phyloP scores from a whole-genome alignment of 495 filamentous ascomycete species.

The Extremus antarcticus region DNA sequence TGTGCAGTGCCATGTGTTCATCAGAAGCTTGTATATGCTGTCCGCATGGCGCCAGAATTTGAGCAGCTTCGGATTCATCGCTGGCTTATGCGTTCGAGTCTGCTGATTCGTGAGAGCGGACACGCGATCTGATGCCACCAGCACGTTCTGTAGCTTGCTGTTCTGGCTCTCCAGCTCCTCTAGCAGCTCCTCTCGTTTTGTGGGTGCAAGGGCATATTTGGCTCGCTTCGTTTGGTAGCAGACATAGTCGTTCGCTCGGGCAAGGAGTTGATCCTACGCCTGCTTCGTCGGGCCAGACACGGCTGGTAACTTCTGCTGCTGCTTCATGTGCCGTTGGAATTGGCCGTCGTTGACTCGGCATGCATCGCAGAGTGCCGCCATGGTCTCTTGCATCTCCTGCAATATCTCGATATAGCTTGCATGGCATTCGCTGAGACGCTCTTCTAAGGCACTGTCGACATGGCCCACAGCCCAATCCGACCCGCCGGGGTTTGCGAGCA shows the following conservation, averaged over 20 bases:
- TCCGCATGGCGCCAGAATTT: constrained; percentile 10
- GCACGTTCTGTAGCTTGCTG: neutral
- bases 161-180: neutral
- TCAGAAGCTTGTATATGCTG: constrained; percentile 6
- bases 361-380: neutral
- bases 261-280: neutral
- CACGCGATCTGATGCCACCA: neutral
- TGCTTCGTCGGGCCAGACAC: neutral
- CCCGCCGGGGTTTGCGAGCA: constrained; percentile 1
- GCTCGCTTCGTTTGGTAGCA: neutral
- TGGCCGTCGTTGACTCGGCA: neutral
- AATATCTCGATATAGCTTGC: neutral
- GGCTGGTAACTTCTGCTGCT: neutral
- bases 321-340: neutral
- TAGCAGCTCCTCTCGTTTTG: neutral
- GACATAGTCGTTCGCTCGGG: neutral
- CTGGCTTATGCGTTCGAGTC: neutral
- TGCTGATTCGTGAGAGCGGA: neutral
- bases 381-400: neutral
- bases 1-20: constrained; percentile 6
- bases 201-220: neutral
- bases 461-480: neutral
- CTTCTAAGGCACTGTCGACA: neutral
- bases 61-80: neutral
- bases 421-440: neutral